Base-by-base conservation (phyloP, 306 rosid genomes). In the Lupinus albus region DNA sequence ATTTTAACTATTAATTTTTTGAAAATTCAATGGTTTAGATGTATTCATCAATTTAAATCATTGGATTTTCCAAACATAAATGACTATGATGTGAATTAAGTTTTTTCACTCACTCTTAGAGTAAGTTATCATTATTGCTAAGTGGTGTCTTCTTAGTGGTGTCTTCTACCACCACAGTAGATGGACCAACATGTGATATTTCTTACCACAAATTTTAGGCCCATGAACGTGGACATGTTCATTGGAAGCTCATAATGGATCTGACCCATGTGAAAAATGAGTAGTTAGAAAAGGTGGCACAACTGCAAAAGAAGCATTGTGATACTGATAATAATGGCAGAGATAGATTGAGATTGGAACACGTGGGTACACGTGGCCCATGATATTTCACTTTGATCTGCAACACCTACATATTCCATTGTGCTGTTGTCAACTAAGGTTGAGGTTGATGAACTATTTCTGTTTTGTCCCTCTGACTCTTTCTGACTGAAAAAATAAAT, bases 321-420 rank as follows among this genome's bases (percentile, higher is more conserved):
- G 64, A 86, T 8, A 48, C 73, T n/a, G 30, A 84, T 35, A 7
- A 84, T 35, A 7, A 68, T 42, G 68, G 54, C 56, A 30, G 83
- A 76, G 9, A 76, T 11, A 7, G 64, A 44, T 11, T 18, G 70
- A 0, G 68, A 74, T 52, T 47, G 57, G 15, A 62, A 66, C 83
- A 67, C 70, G 68, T 80, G 84, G 71, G 28, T n/a, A 16, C 63
- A 28, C 47, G 88, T 57, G 84, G 82, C 74, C 16, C 80, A 45
- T 12, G 89, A 84, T 5, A 83, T 65, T 39, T 42, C 57, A 17
- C 68, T 75, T 12, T 85, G 83, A 38, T 71, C 78, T 1, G 18
- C 41, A 6, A 70, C 83, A 13, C 92, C 96, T 67, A 84, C 82
- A 56, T 93, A 93, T 11, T 82, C 84, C 90, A 93, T 88, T 0